Base-by-base conservation (phyloP, 768 basidiomycete genomes). In the Boletus reticuloceps region DNA sequence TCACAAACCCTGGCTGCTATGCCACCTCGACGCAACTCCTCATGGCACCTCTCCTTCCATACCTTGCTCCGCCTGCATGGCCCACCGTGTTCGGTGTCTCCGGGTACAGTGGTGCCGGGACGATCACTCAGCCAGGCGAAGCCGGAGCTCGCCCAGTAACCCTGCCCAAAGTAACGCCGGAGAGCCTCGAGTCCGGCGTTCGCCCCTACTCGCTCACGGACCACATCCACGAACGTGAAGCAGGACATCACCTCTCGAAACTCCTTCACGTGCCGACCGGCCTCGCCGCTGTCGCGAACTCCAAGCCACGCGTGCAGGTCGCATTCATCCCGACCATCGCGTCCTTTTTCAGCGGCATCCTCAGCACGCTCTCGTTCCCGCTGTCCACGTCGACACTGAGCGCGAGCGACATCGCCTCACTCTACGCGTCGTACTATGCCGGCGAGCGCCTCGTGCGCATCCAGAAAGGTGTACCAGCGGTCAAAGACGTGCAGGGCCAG, bases 191-290 rank as follows among this genome's bases (percentile, higher is more conserved):
- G 2, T 86, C 88, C 13, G 90, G 86, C 3, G 73, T 98, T 46
- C 82, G 85, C 51, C 88, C 95, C 8, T 99, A 99, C 74, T 66
- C 92, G 1, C 75, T 99, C 46, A 99, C 97, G 14, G 94, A 95
- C 71, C 97, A 99, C 74, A 97, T 99, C 66, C 97, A 99, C 77
- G 97, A 99, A 72, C 90, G 97, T 43, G 97, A 99, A 73, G 92
- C 95, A 0, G 85, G 87, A 4, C 76, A 77, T 61, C 97, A 97
- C 71, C 84, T 99, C 48, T 84, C 89, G 9, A 72, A 70, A 5
- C 80, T 92, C 36, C 73, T 86, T 39, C 60, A 72, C 6, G 11
- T 19, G 0, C 16, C 60, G 19, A 2, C 45, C 1, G n/a, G n/a
- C n/a, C n/a, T n/a, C n/a, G n/a, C n/a, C n/a, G n/a, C n/a, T n/a